These are phyloP conservation scores for Corynascus novoguineensis DNA, from an alignment of 495 filamentous ascomycete species.

Conservation along the genomic window DNA sequence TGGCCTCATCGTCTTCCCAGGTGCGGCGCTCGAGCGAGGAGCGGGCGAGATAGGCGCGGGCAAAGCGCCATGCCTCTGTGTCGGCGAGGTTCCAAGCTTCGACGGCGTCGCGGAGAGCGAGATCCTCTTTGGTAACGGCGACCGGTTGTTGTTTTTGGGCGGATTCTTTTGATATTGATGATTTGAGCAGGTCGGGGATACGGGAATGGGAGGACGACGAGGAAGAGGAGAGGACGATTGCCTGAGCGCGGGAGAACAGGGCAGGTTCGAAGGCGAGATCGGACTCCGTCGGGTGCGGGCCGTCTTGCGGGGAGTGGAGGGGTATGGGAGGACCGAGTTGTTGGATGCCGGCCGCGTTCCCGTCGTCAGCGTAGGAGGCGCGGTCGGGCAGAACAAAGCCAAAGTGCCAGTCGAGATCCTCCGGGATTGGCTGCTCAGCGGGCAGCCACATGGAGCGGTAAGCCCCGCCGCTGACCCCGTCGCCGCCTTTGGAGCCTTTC, in stretches of 20 bases:
- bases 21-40: constrained; percentile 52
- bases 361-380: constrained; percentile 29
- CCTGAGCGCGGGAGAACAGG: constrained; percentile 57
- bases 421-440: constrained; percentile 58
- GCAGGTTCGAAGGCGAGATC: constrained; percentile 51
- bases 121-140: constrained; percentile 18
- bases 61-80: constrained; percentile 89
- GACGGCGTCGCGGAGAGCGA: constrained; percentile 52
- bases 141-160: constrained; percentile 24
- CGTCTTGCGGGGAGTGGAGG: constrained; percentile 38
- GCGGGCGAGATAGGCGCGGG: constrained; percentile 63
- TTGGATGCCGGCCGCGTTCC: constrained; percentile 42
- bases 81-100: constrained; percentile 95
- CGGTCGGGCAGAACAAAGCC: constrained; percentile 71
- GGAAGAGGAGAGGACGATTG: constrained; percentile 39
- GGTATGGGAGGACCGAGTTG: constrained; percentile 10
- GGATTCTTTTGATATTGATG: neutral
- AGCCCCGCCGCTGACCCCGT: too few species aligned
- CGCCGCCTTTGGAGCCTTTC: constrained; percentile 1
- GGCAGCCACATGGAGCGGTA: constrained; percentile 72
- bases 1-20: constrained; percentile 68
- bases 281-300: constrained; percentile 45
- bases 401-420: constrained; percentile 80
- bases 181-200: too few species aligned
- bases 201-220: constrained; percentile 31